Percentiles rank a stretch among this genome's conserved stretches.
phyloP scores from a whole-genome alignment of 129 eudicot species.

The Apium graveolens region DNA sequence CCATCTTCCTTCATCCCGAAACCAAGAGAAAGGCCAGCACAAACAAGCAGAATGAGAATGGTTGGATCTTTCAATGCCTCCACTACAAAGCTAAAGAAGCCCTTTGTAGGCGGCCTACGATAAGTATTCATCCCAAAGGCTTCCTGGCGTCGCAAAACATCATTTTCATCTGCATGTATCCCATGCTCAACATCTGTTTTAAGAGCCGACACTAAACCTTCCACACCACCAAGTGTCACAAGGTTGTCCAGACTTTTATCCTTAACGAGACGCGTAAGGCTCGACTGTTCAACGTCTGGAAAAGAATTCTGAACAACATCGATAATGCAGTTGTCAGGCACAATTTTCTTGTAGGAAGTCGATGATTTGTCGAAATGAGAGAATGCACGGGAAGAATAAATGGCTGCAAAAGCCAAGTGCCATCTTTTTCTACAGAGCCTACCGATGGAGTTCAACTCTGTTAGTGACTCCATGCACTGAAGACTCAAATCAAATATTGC shows the following conservation, averaged over 20 bases:
- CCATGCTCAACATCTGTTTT: no score
- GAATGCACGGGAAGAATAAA: slow-evolving; percentile 39
- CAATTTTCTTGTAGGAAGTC: not conserved
- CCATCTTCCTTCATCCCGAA: no score
- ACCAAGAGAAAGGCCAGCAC: no score
- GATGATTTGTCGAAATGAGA: slow-evolving; percentile 9
- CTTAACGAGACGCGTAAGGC: slow-evolving; percentile 27
- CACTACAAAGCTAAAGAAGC: no score
- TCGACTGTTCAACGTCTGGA: slow-evolving; percentile 9
- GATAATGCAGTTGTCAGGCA: slow-evolving; percentile 8
- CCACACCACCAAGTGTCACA: no score
- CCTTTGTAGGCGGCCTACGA: no score
- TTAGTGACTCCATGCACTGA: slow-evolving; percentile 8
- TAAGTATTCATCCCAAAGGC: no score
- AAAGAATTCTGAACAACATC: slow-evolving; percentile 10
- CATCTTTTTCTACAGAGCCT: slow-evolving; percentile 31
- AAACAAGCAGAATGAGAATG: no score
- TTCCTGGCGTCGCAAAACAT: no score
- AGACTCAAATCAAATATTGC: slow-evolving; percentile 2
- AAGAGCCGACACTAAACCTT: no score
- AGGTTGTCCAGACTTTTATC: slow-evolving; percentile 22
- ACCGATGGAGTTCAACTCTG: not conserved
- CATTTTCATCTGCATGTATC: no score
- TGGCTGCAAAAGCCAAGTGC: slow-evolving; percentile 27
- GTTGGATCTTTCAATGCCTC: no score